Conservation (phyloP, 148 eudicot species). For the Arbutus unedo region DNA sequence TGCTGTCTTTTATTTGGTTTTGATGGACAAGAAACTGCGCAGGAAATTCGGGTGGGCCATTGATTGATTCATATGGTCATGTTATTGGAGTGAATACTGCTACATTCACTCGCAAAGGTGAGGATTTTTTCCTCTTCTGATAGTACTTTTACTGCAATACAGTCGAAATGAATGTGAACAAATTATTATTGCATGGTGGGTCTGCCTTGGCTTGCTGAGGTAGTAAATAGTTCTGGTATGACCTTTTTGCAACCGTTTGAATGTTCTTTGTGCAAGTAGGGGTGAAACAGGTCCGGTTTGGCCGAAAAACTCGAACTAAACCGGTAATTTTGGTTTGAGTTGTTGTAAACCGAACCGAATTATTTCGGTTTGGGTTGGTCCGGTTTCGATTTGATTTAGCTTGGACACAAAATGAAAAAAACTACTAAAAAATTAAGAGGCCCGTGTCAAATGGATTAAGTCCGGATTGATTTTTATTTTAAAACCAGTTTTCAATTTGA, state of each 20-base stretch:
- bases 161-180: background rate
- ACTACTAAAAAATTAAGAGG: too few species aligned
- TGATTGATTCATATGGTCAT: conserved; percentile 84
- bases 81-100: conserved; percentile 94
- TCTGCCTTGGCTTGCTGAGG: background rate
- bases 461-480: too few species aligned
- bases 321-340: too few species aligned
- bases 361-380: too few species aligned
- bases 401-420: too few species aligned
- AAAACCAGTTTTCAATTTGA: too few species aligned
- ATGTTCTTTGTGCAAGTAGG: background rate
- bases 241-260: background rate
- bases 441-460: too few species aligned
- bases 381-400: too few species aligned
- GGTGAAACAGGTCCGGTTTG: too few species aligned
- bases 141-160: background rate
- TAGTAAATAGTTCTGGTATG: background rate
- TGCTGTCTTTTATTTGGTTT: background rate
- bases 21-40: conserved; percentile 15
- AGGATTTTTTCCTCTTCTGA: background rate
- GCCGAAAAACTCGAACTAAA: too few species aligned
- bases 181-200: background rate
- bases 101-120: conserved; percentile 93
- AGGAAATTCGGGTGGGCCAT: conserved; percentile 97
- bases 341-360: too few species aligned